These are phyloP conservation scores for Botrytis porri DNA, from an alignment of 2,329 filamentous ascomycete genomes.

Conservation along the genomic window DNA sequence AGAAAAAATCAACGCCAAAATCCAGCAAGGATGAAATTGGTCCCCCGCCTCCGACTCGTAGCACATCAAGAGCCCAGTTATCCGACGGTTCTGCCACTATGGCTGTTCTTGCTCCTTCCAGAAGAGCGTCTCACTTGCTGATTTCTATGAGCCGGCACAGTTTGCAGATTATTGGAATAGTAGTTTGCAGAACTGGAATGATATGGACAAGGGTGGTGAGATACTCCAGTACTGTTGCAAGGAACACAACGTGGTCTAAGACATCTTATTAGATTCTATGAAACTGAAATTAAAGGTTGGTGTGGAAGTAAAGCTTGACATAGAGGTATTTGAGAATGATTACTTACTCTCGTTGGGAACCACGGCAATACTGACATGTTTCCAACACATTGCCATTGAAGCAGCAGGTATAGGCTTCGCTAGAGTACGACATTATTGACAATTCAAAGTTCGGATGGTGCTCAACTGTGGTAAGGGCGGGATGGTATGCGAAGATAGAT, in stretches of 20 bases:
- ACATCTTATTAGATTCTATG: not conserved
- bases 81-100: not conserved
- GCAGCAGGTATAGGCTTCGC: not conserved
- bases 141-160: not conserved
- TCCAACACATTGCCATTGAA: not conserved
- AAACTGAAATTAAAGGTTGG: not conserved
- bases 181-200: not conserved
- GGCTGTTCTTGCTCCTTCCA: not conserved
- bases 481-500: too few relatives aligned
- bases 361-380: not conserved
- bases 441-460: not conserved
- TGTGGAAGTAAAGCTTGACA: too few relatives aligned
- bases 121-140: not conserved
- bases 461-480: not conserved
- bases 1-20: constrained; percentile 9
- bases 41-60: not conserved
- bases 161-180: not conserved
- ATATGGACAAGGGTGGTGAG: not conserved
- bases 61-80: not conserved
- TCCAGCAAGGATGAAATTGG: not conserved
- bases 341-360: not conserved
- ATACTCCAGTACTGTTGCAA: not conserved
- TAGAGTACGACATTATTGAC: not conserved
- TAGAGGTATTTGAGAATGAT: not conserved
- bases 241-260: not conserved